A percentile compares a stretch with the other conserved stretches of the same genome.
These are phyloP conservation scores for Phaeosphaeriaceae sp. DNA, from an alignment of 2,329 filamentous ascomycete species.

Conservation along the genomic window DNA sequence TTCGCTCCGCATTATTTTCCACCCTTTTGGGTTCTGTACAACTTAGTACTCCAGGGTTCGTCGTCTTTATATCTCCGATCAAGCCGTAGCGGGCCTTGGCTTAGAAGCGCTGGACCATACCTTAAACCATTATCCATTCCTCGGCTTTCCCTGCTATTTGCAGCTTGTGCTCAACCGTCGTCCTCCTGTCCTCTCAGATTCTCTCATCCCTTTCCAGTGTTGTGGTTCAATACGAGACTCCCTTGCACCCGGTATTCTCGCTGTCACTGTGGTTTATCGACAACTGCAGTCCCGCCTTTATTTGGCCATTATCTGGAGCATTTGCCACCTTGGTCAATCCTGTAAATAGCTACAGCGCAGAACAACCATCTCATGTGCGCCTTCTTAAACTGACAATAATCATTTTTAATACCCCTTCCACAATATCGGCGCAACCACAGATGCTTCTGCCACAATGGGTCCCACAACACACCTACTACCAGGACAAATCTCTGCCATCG, in stretches of 20 bases:
- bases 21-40: conserved; percentile 11
- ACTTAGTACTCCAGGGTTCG: conserved; percentile 9
- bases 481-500: conserved; percentile 55
- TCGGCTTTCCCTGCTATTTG: no score
- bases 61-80: conserved; percentile 6
- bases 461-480: conserved; percentile 5
- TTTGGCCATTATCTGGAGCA: not conserved
- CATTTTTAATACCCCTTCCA: not conserved
- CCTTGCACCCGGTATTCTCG: not conserved
- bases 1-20: conserved; percentile 8
- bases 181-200: no score
- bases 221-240: not conserved
- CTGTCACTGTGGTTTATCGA: not conserved
- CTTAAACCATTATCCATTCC: not conserved
- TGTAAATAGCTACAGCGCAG: not conserved
- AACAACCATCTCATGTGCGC: not conserved
- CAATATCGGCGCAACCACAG: not conserved
- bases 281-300: not conserved
- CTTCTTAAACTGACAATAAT: not conserved
- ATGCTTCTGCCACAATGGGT: not conserved
- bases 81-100: not conserved
- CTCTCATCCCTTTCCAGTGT: no score
- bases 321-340: no score
- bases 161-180: no score
- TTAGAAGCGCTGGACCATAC: not conserved